A percentile compares a stretch with the other conserved stretches of the same genome.
Conservation (phyloP, 2,329 filamentous ascomycete species). For the Endoconidiophora polonica region DNA sequence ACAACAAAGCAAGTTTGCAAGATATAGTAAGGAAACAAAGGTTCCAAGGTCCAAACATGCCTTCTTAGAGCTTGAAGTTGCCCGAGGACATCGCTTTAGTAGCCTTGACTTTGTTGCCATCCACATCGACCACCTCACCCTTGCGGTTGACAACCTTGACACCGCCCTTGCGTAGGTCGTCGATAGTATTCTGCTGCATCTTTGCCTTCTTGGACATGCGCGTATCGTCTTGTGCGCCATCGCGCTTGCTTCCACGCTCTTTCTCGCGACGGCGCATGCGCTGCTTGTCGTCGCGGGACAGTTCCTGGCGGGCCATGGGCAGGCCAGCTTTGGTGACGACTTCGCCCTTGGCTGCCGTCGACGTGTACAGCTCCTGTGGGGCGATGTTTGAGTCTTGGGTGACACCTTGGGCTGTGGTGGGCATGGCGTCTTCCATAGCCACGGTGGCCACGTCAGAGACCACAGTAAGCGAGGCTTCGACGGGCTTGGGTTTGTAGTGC, state of each 20-base stretch:
- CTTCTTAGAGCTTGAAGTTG: slow-evolving; percentile 40
- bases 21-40: not conserved
- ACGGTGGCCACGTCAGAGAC: slow-evolving; percentile 84
- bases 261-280: slow-evolving; percentile 65
- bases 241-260: slow-evolving; percentile 52
- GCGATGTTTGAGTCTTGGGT: slow-evolving; percentile 59
- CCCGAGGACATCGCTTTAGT: slow-evolving; percentile 35
- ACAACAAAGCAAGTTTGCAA: not conserved
- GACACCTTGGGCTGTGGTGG: slow-evolving; percentile 61
- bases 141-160: slow-evolving; percentile 86
- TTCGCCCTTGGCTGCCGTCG: slow-evolving; percentile 50
- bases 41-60: not conserved
- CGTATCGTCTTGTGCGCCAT: slow-evolving; percentile 35
- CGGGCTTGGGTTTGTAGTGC: slow-evolving; percentile 85
- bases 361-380: slow-evolving; percentile 83
- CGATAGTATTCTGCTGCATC: slow-evolving; percentile 36
- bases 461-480: slow-evolving; percentile 66
- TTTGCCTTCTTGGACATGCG: slow-evolving; percentile 18
- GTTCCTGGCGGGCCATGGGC: slow-evolving; percentile 66
- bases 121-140: slow-evolving; percentile 68
- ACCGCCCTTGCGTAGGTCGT: slow-evolving; percentile 63
- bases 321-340: slow-evolving; percentile 62
- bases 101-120: slow-evolving; percentile 56
- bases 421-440: slow-evolving; percentile 87
- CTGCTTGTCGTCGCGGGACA: slow-evolving; percentile 72